Evolutionary conservation across 2,329 filamentous ascomycete genomes (phyloP), one percentile per base, ranked within the genome.

Genomic region (Chalaropsis thielavioides): DNA sequence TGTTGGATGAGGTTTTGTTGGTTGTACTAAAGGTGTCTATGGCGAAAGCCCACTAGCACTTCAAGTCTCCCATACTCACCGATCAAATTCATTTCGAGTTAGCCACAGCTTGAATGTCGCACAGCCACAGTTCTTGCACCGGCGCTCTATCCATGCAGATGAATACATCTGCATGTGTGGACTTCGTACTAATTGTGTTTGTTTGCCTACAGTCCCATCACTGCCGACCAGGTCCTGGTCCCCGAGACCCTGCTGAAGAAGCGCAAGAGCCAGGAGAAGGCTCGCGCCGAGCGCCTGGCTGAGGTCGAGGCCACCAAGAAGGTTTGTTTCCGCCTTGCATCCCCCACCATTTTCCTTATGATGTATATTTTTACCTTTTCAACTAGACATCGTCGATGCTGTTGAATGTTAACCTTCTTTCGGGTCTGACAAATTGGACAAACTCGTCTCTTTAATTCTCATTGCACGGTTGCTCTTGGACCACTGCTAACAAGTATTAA

Each of bases 211-310:
- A 96, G 91, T 81, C 86, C 86, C 80, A 89, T 96, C 76, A 95
- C 91, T 79, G 81, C 92, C 80, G 90, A 96, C 79, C 89, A 97
- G 79, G 86, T 99, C 78, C 84, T 97, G 78, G 90, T 97, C 77
- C 94, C 94, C 73, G 94, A 99, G 90, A 99, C 94, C 74, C 90
- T 99, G 75, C 86, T 99, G 79, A 99, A 99, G 89, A 99, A 99
- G 90, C 90, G 94, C 83, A 99, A 99, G 91, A 90, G 86, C 79
- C 92, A 96, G 83, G 94, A 99, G 87, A 96, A 96, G 87, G 91
- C 92, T 78, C 89, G 92, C 78, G 92, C 94, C 78, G 89, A 92
- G 81, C 88, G 87, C 77, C 79, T 83, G 72, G 83, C 88, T 71
- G 89, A 89, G 74, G 78, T 85, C 71, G 84, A 91, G 80, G 89